Base-by-base conservation (phyloP, 108 stramenopile species). In the Heterococcus sp. region DNA sequence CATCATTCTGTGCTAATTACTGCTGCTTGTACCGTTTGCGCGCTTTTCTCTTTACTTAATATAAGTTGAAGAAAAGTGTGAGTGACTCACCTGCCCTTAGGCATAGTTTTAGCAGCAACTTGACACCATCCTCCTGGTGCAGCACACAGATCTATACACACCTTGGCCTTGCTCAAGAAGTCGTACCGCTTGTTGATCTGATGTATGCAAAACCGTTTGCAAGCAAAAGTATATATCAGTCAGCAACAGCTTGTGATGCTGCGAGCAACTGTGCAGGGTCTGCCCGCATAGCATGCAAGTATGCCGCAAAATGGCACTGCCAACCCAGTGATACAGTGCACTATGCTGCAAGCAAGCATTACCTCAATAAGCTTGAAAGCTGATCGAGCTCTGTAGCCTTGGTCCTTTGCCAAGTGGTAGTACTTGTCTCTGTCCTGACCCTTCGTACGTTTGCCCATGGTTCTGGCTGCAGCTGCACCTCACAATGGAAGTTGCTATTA, bases 91-190 rank as follows among this genome's bases (percentile, higher is more conserved):
- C 46, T 21, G 46, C 46, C 46, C 33, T 32, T 73, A 46, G 90
- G 88, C 86, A 93, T 92, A 71, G 87, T 76, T 38, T 96, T 92
- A 2, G 89, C 78, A 34, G 93, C 93, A 5, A 99, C 94, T 87
- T 99, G 99, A 31, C 94, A 92, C 99, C 99, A 99, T 35, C 99
- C 99, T 30, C 99, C 99, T 32, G 99, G 99, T 30, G 99, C 99
- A 27, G 96, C 99, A 87, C 99, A 99, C 21, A 99, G 89, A 87
- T 99, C 99, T 71, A 99, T 87, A 35, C 82, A 76, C 2, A 94
- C 92, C 39, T 89, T 89, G 32, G 95, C 91, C 35, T 88, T 74
- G 65, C 86, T 69, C 36, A 99, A 88, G 33, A 97, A 82, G 35
- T 92, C 88, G 89, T 92, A 95, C 85, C 96, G 94, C 69, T 95